Base-by-base conservation (phyloP, 345 rosid species). In the Eucalyptus coolabah region DNA sequence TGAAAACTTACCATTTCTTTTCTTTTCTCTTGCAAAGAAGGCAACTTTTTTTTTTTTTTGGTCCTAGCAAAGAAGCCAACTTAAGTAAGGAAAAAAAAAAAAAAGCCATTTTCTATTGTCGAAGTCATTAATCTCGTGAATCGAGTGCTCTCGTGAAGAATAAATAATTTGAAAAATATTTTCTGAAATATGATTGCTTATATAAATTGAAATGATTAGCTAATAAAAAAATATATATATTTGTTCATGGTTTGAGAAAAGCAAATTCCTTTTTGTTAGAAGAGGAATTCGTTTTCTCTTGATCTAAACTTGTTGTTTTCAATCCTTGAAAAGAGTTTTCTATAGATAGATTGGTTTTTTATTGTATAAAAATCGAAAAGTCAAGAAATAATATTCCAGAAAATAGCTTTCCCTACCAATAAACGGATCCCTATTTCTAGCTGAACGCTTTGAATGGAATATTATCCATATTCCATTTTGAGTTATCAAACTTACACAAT, bases 281-380 rank as follows among this genome's bases (percentile, higher is more conserved):
- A 60, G 8, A 28, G 16, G 8, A 28, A 3, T 26, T 12, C 4
- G 0, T 28, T 28, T 28, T 13, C 7, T 26, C 2, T 60, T 0
- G 1, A 12, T 28, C 3, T 60, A 60, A 60, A 60, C 32, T 60
- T 60, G 8, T 60, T 12, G 1, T 28, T 60, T 60, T 0, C 4
- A 4, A 7, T 13, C 8, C 8, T 11, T 2, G 3, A 60, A 60
- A 63, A 30, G 6, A 0, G 0, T 28, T 63, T 28, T 63, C 10
- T 30, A 63, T 63, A 60, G 9, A 60, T 28, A 30, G 4, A 6
- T 12, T 28, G 4, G 2, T 28, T 28, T 63, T 26, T 0, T 3
- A 6, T 63, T 1, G 15, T 63, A 28, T 28, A 30, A 63, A 63
- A 30, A 60, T 60, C 8, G 23, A 28, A 0, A 60, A 60, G 32